Evolutionary conservation across 139 green algal species (phyloP).

Genomic region (Chlamydomonas incerta): DNA sequence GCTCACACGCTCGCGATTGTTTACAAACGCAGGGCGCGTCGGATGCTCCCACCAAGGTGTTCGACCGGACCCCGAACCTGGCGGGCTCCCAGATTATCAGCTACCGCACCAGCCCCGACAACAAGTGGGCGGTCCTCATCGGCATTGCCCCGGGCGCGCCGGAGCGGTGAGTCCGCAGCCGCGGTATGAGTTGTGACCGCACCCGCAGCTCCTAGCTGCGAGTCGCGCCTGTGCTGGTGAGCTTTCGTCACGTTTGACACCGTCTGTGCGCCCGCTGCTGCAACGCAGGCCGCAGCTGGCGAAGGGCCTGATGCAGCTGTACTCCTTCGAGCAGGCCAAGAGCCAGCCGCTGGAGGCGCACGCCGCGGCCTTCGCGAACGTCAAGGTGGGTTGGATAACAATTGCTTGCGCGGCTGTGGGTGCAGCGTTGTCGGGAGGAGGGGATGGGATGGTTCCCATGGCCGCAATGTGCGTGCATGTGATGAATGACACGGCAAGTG

Average conservation of each 20-base stretch:
- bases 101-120: constrained; percentile 89
- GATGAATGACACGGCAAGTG: too few species aligned
- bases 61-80: constrained; percentile 97
- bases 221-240: too few species aligned
- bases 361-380: constrained; percentile 90
- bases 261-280: too few species aligned
- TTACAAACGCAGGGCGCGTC: constrained; percentile 59
- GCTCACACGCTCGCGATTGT: too few species aligned
- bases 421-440: too few species aligned
- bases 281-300: constrained; percentile 90
- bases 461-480: too few species aligned
- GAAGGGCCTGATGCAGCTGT: constrained; percentile 99
- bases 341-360: constrained; percentile 98
- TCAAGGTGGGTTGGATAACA: too few species aligned
- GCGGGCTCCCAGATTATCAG: constrained; percentile 98
- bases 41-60: constrained; percentile 90
- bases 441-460: too few species aligned
- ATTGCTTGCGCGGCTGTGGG: too few species aligned
- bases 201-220: too few species aligned
- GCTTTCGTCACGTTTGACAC: too few species aligned
- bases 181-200: too few species aligned
- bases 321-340: constrained; percentile 94
- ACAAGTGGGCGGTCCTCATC: constrained; percentile 97
- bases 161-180: constrained; percentile 83
- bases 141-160: constrained; percentile 95